phyloP scores from a whole-genome alignment of 805 yeast species.

The Jamesozyma jinghongensis region DNA sequence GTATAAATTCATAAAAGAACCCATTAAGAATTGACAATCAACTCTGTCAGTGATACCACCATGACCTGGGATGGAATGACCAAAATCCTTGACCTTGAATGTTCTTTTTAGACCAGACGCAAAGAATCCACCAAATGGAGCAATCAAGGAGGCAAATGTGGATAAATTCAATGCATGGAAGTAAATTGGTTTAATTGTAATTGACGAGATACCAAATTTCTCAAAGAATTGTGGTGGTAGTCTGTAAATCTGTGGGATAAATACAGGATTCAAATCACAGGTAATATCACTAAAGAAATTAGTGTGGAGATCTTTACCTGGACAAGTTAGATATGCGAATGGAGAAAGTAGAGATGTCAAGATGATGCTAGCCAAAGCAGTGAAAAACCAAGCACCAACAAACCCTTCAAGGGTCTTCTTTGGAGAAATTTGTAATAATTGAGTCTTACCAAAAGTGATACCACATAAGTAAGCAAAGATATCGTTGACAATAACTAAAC shows the following conservation, averaged over 20 bases:
- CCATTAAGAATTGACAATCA: slow-evolving; percentile 98
- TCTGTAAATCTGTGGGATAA: slow-evolving; percentile 66
- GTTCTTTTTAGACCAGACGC: slow-evolving; percentile 97
- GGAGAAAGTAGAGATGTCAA: slow-evolving; percentile 56
- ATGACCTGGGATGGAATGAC: slow-evolving; percentile 97
- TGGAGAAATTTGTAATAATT: slow-evolving; percentile 86
- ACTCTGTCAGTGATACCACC: slow-evolving; percentile 97
- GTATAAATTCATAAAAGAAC: slow-evolving; percentile 85
- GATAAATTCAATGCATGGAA: slow-evolving; percentile 81
- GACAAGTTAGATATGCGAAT: slow-evolving; percentile 77
- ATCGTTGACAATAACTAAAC: slow-evolving; percentile 87
- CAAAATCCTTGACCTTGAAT: slow-evolving; percentile 92
- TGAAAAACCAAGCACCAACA: slow-evolving; percentile 94
- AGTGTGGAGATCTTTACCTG: slow-evolving; percentile 58
- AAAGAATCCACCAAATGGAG: slow-evolving; percentile 98
- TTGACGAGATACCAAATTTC: slow-evolving; percentile 36
- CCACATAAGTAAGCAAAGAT: slow-evolving; percentile 96
- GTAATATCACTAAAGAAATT: slow-evolving; percentile 51
- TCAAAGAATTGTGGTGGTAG: slow-evolving; percentile 61
- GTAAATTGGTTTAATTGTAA: slow-evolving; percentile 76
- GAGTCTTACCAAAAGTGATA: slow-evolving; percentile 89
- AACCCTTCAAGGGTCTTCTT: slow-evolving; percentile 97
- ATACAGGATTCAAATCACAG: slow-evolving; percentile 87
- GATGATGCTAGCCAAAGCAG: slow-evolving; percentile 62
- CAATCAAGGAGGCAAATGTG: slow-evolving; percentile 91